These are phyloP conservation scores for Paxillus involutus DNA, from an alignment of 768 basidiomycete genomes.

Conservation along the genomic window DNA sequence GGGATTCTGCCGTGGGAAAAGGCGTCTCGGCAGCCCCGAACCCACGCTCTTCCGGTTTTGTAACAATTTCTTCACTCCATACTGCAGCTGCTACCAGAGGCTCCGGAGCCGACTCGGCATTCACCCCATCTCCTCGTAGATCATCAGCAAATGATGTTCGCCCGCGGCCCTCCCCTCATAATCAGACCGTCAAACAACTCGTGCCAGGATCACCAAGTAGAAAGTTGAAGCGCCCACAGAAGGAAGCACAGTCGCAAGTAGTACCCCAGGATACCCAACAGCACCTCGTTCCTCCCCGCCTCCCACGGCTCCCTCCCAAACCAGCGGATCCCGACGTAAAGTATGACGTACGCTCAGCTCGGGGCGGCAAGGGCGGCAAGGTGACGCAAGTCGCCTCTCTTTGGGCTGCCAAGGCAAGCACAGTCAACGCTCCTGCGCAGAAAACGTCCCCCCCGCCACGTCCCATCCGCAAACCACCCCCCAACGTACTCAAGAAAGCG, in stretches of 20 bases:
- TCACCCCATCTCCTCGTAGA: constrained; percentile 16
- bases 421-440: constrained; percentile 4
- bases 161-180: constrained; percentile 7
- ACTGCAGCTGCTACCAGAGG: constrained; percentile 6
- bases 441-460: constrained; percentile 5
- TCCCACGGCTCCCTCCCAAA: constrained; percentile 34
- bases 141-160: constrained; percentile 22
- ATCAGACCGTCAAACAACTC: neutral
- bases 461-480: constrained; percentile 9
- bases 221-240: constrained; percentile 5
- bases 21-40: constrained; percentile 48
- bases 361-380: constrained; percentile 74
- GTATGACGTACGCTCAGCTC: constrained; percentile 74
- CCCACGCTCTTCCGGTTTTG: constrained; percentile 76
- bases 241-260: neutral
- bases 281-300: constrained; percentile 22
- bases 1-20: constrained; percentile 8
- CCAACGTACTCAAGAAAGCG: constrained; percentile 10
- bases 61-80: constrained; percentile 59
- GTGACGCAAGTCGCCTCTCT: constrained; percentile 73
- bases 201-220: constrained; percentile 15
- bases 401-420: constrained; percentile 59
- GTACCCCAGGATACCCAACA: neutral
- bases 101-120: constrained; percentile 5
- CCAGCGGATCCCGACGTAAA: constrained; percentile 52